A percentile compares a stretch with the other conserved stretches of the same genome.
Conservation (phyloP, 345 rosid genomes). For the Microthlaspi erraticum region DNA sequence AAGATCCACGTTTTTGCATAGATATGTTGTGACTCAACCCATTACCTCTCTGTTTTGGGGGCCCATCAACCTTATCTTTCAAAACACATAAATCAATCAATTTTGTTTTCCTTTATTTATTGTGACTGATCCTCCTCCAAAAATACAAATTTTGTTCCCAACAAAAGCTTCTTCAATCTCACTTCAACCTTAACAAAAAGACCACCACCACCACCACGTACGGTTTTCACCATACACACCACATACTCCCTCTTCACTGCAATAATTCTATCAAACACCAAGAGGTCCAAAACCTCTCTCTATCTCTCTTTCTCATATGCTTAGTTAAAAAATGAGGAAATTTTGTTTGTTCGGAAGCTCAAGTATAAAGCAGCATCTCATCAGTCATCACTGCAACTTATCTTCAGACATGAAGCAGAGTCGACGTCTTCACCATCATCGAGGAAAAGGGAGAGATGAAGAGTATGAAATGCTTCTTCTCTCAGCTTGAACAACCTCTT, state of each 20-base stretch:
- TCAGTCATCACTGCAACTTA: constrained; percentile 41
- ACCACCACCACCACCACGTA: constrained; percentile 49
- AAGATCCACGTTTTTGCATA: constrained; percentile 29
- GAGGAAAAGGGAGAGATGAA: constrained; percentile 44
- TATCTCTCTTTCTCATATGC: constrained; percentile 23
- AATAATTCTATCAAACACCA: constrained; percentile 36
- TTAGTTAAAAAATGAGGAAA: background rate
- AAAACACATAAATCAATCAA: constrained; percentile 29
- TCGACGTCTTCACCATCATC: constrained; percentile 20
- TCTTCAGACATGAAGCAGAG: constrained; percentile 36
- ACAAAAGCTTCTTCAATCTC: constrained; percentile 44
- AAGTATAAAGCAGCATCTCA: constrained; percentile 32
- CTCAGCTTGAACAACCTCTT: constrained; percentile 62
- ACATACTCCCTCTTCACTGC: constrained; percentile 39
- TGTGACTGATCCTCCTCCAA: constrained; percentile 31
- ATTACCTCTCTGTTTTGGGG: constrained; percentile 20
- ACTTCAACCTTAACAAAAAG: constrained; percentile 38
- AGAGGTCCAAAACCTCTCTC: background rate
- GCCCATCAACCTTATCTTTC: constrained; percentile 40
- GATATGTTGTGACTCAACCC: constrained; percentile 31
- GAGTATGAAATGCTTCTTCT: constrained; percentile 49
- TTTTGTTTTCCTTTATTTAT: constrained; percentile 22
- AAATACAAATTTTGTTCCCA: constrained; percentile 38
- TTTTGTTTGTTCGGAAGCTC: background rate
- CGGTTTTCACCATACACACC: constrained; percentile 41